A percentile compares a stretch with the other conserved stretches of the same genome.
Evolutionary conservation across 352 stramenopile species (phyloP).

Genomic region (Achlya hypogyna): DNA sequence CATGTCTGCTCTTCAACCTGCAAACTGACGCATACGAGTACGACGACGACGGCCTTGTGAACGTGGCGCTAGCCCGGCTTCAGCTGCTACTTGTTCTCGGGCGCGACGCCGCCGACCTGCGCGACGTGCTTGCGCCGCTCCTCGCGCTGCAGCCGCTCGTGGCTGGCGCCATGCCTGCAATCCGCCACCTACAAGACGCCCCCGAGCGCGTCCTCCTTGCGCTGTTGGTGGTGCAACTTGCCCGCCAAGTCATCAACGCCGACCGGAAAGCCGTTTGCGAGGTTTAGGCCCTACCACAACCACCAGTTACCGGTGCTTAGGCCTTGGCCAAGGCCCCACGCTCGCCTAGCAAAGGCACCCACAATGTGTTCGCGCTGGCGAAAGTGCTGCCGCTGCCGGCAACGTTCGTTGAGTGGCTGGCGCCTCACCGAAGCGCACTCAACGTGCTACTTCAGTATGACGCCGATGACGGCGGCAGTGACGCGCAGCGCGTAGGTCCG

Average conservation of each 20-base stretch:
- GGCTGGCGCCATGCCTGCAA: background rate
- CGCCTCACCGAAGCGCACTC: background rate
- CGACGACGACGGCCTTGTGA: background rate
- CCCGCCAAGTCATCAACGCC: background rate
- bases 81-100: conserved; percentile 12
- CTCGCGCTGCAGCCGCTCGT: background rate
- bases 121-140: background rate
- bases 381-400: background rate
- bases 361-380: too few relatives aligned
- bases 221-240: background rate
- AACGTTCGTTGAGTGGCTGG: conserved; percentile 4
- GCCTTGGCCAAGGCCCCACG: too few relatives aligned
- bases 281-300: too few relatives aligned
- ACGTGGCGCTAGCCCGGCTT: background rate
- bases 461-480: background rate
- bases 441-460: conserved; percentile 8
- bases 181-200: background rate
- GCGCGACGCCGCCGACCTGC: background rate
- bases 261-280: background rate
- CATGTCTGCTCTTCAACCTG: conserved; percentile 4
- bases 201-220: conserved; percentile 1
- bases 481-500: background rate
- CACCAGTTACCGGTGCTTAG: too few relatives aligned
- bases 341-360: too few relatives aligned
- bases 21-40: background rate